Base-by-base conservation (phyloP, 768 basidiomycete species). In the Termitomyces sp. region DNA sequence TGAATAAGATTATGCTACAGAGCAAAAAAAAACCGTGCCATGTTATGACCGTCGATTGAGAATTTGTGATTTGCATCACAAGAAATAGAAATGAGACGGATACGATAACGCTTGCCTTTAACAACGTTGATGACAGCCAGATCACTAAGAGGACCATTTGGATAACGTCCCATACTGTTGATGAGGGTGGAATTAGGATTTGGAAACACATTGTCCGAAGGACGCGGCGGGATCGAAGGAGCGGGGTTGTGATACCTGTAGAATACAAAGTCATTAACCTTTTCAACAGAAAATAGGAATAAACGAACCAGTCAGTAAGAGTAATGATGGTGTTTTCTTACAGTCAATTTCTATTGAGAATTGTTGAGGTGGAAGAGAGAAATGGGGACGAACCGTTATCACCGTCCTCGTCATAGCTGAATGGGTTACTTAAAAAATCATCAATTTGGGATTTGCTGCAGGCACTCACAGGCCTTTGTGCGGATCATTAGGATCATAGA, bases 21-120 rank as follows among this genome's bases (percentile, higher is more conserved):
- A 29, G 29, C 5, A 29, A 29, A 29, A 3, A 5, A 15, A 5
- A 23, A n/a, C n/a, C 51, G 5, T 20, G 42, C 74, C 70, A 82
- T 62, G 7, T 64, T 63, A 54, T 81, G 79, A n/a, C 70, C 68
- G 57, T 79, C 76, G 31, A 81, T 73, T 2, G 73, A 66, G 61
- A 81, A 79, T 33, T 63, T 64, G 59, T 70, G 78, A 33, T 63
- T 65, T 10, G 67, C 61, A 53, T 64, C 65, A 60, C 68, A 72
- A 20, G 67, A 65, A n/a, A 68, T 57, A 31, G 65, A 66, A 35
- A 74, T 56, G 10, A 74, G 50, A 10, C 75, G 68, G 52, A 71
- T 62, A 22, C 73, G 68, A 52, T 74, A 76, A 9, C 75, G 64
- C 52, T 64, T 66, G 1, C 69, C 66, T 4, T 50, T 47, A 9